Evolutionary conservation across 495 filamentous ascomycete species (phyloP).

Genomic region (Penicillium ochrochloron): DNA sequence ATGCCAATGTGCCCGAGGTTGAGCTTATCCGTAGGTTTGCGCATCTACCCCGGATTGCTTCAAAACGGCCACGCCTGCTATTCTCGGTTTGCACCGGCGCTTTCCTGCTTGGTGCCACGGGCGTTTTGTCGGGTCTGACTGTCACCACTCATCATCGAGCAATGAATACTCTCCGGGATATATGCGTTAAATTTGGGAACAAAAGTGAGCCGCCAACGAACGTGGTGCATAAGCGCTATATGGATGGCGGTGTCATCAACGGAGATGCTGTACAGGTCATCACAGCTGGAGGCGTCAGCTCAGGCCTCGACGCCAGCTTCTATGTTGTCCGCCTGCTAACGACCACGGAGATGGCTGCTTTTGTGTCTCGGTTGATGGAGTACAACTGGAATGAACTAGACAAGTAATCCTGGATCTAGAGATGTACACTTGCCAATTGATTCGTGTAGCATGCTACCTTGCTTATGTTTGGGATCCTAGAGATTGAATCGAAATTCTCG

Average conservation of each 20-base stretch:
- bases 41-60: slow-evolving; percentile 20
- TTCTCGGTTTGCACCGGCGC: slow-evolving; percentile 78
- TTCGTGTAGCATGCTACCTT: neutral
- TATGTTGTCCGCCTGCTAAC: slow-evolving; percentile 79
- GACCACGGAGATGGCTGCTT: slow-evolving; percentile 65
- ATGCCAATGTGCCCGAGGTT: slow-evolving; percentile 29
- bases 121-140: slow-evolving; percentile 71
- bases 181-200: slow-evolving; percentile 48
- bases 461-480: neutral
- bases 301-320: slow-evolving; percentile 77
- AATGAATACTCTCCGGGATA: slow-evolving; percentile 70
- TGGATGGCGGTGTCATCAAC: slow-evolving; percentile 66
- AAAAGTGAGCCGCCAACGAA: slow-evolving; percentile 62
- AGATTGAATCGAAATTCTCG: neutral
- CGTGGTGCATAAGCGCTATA: slow-evolving; percentile 76
- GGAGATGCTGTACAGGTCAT: slow-evolving; percentile 74
- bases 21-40: slow-evolving; percentile 39
- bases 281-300: slow-evolving; percentile 74
- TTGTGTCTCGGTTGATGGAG: slow-evolving; percentile 71
- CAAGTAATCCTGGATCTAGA: slow-evolving; percentile 40
- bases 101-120: slow-evolving; percentile 71
- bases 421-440: neutral
- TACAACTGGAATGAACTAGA: slow-evolving; percentile 70
- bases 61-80: slow-evolving; percentile 53
- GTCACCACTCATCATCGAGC: slow-evolving; percentile 72